Evolutionary conservation across 2,329 filamentous ascomycete species (phyloP).

Genomic region (Dendrostoma leiphaemia): DNA sequence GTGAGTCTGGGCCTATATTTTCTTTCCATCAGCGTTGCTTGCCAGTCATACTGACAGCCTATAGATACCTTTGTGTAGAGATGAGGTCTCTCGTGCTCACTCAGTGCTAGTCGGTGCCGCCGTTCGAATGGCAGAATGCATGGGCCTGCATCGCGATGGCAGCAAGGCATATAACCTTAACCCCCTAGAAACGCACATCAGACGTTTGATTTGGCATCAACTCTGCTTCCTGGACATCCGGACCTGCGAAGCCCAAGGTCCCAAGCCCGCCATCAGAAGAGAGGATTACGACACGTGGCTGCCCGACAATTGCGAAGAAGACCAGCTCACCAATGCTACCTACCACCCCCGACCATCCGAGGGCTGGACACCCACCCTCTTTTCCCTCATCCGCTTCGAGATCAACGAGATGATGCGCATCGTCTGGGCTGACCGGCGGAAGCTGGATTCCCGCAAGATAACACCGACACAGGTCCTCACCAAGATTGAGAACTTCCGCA

Average conservation of each 20-base stretch:
- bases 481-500: conserved; percentile 68
- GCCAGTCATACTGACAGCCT: conserved; percentile 22
- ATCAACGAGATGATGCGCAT: conserved; percentile 70
- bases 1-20: conserved; percentile 38
- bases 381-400: conserved; percentile 68
- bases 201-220: conserved; percentile 74
- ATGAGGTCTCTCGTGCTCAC: conserved; percentile 70
- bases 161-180: conserved; percentile 59
- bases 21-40: too few species aligned
- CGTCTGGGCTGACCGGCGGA: conserved; percentile 67
- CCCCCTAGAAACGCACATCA: conserved; percentile 68
- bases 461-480: conserved; percentile 62
- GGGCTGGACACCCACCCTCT: conserved; percentile 66
- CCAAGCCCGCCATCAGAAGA: conserved; percentile 66
- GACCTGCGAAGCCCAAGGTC: conserved; percentile 72
- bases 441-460: conserved; percentile 59
- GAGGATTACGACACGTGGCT: conserved; percentile 75
- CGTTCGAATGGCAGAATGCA: conserved; percentile 72
- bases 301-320: conserved; percentile 69
- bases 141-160: conserved; percentile 73
- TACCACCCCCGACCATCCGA: conserved; percentile 42
- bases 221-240: conserved; percentile 74
- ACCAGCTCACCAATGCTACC: conserved; percentile 49
- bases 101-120: conserved; percentile 70
- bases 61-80: conserved; percentile 68